phyloP scores from a whole-genome alignment of 257 asterid species.

The Ocimum tenuiflorum region DNA sequence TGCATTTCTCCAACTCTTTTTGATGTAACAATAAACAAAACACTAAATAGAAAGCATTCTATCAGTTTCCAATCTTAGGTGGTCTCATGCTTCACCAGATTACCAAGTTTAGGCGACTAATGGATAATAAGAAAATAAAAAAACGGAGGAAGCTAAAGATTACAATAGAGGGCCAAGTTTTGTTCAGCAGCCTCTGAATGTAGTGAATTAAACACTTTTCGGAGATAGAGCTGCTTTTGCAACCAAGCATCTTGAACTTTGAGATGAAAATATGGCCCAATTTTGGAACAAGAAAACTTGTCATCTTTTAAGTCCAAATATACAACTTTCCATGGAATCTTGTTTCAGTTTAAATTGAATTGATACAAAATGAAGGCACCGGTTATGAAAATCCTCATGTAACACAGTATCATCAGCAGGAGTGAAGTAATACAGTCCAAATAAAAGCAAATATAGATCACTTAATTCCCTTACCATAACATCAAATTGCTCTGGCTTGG shows the following conservation, averaged over 20 bases:
- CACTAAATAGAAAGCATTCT: not conserved
- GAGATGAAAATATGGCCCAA: not conserved
- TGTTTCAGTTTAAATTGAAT: not conserved
- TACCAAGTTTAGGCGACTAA: no score
- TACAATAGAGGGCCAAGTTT: not conserved
- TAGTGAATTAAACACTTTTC: no score
- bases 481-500: slow-evolving; percentile 74
- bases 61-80: not conserved
- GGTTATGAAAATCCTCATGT: not conserved
- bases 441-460: not conserved
- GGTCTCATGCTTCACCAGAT: not conserved
- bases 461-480: not conserved
- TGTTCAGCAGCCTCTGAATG: not conserved
- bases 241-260: not conserved
- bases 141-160: not conserved
- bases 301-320: not conserved
- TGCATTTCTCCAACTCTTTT: not conserved
- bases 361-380: not conserved
- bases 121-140: not conserved
- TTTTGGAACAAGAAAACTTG: not conserved
- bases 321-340: not conserved
- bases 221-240: no score
- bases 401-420: not conserved
- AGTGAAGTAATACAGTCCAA: not conserved
- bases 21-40: not conserved